Base-by-base conservation (phyloP, 768 basidiomycete genomes). In the Lanmaoa pseudosensibilis region DNA sequence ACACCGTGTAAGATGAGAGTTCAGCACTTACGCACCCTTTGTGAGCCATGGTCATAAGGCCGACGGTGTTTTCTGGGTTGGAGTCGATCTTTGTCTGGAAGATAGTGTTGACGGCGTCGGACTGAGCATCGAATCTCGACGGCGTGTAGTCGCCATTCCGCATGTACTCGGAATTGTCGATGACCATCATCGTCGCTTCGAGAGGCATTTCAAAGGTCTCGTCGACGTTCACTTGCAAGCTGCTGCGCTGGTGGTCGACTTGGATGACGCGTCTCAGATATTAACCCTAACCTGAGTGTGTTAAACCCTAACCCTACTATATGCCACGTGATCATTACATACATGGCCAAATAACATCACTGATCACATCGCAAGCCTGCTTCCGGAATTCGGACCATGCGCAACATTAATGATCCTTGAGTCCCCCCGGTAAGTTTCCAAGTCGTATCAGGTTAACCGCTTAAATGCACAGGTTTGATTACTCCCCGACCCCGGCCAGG, bases 141-240 rank as follows among this genome's bases (percentile, higher is more conserved):
- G 93, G 93, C 52, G 78, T 75, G 72, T 93, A 95, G 74, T 95
- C 94, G 12, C 94, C 93, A 69, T 97, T 96, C 55, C 94, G 85
- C 88, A 97, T 97, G 75, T 88, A 95, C 74, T 95, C 93, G 2
- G 94, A 97, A 72, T 98, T 98, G 83, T 99, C 97, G 58, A 98
- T 86, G 15, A 99, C 80, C 77, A 98, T 86, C 86, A 99, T 94
- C 23, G 94, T 96, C 39, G 96, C 95, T 85, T 99, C 95, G 69
- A 97, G 83, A 64, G 93, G 92, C 94, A 97, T 97, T 55, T 85
- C 79, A 62, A 38, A 34, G 40, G 56, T 45, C 43, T 59, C 57
- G 61, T 60, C 45, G 50, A 43, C 5, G 67, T 56, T 34, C 33
- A 38, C 38, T 40, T 51, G n/a, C 47, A 65, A 61, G 63, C 43